Percentiles rank a stretch among this genome's conserved stretches.
These are phyloP conservation scores for Marasmius sp. DNA, from an alignment of 1,284 basidiomycete genomes.

Conservation along the genomic window DNA sequence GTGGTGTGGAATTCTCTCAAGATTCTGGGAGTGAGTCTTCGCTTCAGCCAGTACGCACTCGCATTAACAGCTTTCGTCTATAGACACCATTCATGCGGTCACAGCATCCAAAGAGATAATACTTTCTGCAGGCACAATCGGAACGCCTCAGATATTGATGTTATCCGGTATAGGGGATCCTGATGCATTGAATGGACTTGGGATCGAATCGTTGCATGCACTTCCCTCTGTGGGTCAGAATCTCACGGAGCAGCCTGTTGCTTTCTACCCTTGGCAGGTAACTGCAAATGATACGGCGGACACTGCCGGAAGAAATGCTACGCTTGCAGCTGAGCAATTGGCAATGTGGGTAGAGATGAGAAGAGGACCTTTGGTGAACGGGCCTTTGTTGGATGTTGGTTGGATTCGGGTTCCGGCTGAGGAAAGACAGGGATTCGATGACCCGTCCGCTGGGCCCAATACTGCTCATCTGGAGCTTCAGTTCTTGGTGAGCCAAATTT, in stretches of 20 bases:
- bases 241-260: constrained; percentile 36
- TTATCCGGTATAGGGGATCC: constrained; percentile 46
- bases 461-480: constrained; percentile 29
- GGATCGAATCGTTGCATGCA: constrained; percentile 27
- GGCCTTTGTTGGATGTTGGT: constrained; percentile 23
- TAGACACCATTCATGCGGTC: constrained; percentile 13
- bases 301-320: constrained; percentile 19
- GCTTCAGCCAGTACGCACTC: neutral
- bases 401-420: constrained; percentile 32
- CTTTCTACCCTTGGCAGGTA: constrained; percentile 27
- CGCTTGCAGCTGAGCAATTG: constrained; percentile 16
- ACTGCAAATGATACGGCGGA: constrained; percentile 30
- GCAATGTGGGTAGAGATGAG: constrained; percentile 26
- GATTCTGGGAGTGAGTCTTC: constrained; percentile 17
- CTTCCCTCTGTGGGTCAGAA: constrained; percentile 44
- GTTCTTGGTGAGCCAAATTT: constrained; percentile 11
- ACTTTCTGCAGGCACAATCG: constrained; percentile 41
- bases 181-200: constrained; percentile 8
- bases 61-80: constrained; percentile 1
- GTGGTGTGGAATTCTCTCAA: constrained; percentile 31
- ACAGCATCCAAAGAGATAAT: constrained; percentile 41
- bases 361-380: constrained; percentile 24
- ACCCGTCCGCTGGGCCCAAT: constrained; percentile 36
- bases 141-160: constrained; percentile 43
- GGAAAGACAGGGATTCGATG: constrained; percentile 23